These are phyloP conservation scores for Hymenoscyphus linearis DNA, from an alignment of 2,329 filamentous ascomycete species.

Conservation along the genomic window DNA sequence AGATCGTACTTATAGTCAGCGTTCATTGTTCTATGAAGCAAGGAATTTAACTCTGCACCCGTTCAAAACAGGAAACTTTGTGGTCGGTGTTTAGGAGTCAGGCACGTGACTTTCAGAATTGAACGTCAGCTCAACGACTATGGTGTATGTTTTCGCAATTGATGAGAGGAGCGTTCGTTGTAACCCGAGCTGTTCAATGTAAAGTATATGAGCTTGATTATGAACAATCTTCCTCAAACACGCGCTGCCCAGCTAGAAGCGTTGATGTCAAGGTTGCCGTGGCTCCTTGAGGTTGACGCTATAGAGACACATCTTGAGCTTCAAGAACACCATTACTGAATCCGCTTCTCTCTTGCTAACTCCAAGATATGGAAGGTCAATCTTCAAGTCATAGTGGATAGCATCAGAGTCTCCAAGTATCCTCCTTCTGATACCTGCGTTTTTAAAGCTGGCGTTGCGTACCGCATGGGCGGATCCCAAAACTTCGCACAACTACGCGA, in stretches of 20 bases:
- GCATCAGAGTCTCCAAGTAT: not conserved
- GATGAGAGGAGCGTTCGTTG: not conserved
- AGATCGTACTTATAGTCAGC: not conserved
- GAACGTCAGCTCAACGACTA: not conserved
- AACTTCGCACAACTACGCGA: not conserved
- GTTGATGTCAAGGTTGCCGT: not conserved
- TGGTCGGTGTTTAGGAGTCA: not conserved
- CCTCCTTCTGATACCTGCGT: not conserved
- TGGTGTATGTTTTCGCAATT: not conserved
- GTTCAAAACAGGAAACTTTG: not conserved
- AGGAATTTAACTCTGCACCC: not conserved
- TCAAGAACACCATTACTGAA: too few species aligned
- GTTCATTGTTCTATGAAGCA: not conserved
- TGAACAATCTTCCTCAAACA: not conserved
- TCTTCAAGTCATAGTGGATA: not conserved
- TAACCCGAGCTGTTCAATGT: not conserved
- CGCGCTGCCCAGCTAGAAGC: not conserved
- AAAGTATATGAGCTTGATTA: not conserved
- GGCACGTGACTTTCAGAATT: not conserved
- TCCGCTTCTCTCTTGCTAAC: not conserved
- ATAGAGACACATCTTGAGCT: not conserved
- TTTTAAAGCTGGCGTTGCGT: not conserved
- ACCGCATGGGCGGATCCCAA: not conserved
- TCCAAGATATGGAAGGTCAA: not conserved
- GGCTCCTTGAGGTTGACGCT: not conserved